phyloP scores from a whole-genome alignment of 345 rosid species.

The Salix brachista region DNA sequence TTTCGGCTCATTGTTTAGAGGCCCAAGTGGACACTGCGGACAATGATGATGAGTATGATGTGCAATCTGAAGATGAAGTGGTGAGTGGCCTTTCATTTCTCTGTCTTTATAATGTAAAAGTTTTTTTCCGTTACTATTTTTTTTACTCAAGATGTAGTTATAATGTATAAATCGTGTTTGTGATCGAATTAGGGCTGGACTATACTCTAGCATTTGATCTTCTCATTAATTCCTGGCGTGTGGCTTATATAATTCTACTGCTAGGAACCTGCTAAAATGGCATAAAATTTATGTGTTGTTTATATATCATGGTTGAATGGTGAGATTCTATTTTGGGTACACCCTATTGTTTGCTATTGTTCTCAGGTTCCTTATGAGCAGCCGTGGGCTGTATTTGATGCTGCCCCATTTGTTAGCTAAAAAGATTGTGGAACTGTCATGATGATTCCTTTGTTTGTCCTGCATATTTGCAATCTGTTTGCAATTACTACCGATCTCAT shows the following conservation, averaged over 20 bases:
- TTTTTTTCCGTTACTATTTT: background rate
- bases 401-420: background rate
- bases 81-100: conserved; percentile 45
- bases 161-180: background rate
- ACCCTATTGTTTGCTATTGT: background rate
- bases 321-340: background rate
- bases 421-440: background rate
- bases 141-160: background rate
- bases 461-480: background rate
- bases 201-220: background rate
- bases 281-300: background rate
- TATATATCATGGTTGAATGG: background rate
- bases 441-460: background rate
- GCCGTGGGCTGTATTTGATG: background rate
- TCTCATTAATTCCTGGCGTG: background rate
- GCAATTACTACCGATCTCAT: background rate
- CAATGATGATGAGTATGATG: conserved; percentile 65
- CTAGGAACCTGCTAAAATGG: background rate
- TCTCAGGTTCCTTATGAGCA: background rate
- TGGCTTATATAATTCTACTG: background rate
- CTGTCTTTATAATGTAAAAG: background rate
- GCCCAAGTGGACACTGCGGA: conserved; percentile 45
- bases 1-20: conserved; percentile 18
- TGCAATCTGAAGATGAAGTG: conserved; percentile 57
- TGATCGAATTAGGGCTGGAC: background rate